Percentiles rank a stretch among this genome's conserved stretches.
These are phyloP conservation scores for Eutypella sp. DNA, from an alignment of 2,329 filamentous ascomycete genomes.

Conservation along the genomic window DNA sequence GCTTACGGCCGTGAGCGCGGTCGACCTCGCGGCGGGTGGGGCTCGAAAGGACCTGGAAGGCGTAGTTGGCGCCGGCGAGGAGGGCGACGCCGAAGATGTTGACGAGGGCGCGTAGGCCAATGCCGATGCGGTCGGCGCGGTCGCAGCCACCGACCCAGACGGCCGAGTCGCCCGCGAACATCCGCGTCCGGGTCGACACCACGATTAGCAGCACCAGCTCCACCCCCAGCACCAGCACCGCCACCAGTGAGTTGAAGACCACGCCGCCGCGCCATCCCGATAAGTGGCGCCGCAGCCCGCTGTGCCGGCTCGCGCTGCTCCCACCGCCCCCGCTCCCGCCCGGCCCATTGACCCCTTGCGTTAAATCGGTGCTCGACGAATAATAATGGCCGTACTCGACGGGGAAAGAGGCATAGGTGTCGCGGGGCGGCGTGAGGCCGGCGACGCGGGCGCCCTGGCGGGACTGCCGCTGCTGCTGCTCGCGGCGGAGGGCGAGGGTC, in stretches of 20 bases:
- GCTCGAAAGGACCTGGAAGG: conserved; percentile 49
- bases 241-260: conserved; percentile 36
- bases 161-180: conserved; percentile 30
- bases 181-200: conserved; percentile 28
- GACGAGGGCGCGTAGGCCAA: conserved; percentile 39
- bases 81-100: conserved; percentile 39
- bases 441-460: conserved; percentile 29
- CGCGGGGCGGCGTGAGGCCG: conserved; percentile 24
- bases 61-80: conserved; percentile 47
- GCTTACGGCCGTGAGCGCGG: conserved; percentile 38
- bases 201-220: conserved; percentile 35
- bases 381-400: conserved; percentile 32
- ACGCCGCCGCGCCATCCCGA: conserved; percentile 46
- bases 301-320: conserved; percentile 24
- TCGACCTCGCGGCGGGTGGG: conserved; percentile 46
- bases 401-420: conserved; percentile 29
- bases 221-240: conserved; percentile 31
- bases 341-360: conserved; percentile 13
- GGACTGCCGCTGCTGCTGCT: conserved; percentile 34
- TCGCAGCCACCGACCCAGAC: conserved; percentile 36
- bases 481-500: conserved; percentile 42
- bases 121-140: conserved; percentile 31
- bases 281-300: conserved; percentile 23
- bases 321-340: conserved; percentile 13
- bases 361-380: conserved; percentile 15